Conservation (phyloP, 2,329 filamentous ascomycete genomes). For the Sarocladiaceae sp. region DNA sequence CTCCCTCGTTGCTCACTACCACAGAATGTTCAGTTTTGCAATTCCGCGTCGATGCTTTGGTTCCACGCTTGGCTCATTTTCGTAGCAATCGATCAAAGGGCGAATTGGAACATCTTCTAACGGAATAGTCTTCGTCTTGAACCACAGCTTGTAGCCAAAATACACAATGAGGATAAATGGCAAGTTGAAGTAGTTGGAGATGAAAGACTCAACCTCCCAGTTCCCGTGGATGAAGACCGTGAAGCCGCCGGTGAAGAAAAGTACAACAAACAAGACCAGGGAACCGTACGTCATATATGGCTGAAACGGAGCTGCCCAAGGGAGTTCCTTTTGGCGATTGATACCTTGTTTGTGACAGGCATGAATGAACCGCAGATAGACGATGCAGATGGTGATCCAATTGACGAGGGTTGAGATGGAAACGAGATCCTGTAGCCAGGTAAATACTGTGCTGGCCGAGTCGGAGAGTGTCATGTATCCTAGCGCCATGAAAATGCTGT, state of each 20-base stretch:
- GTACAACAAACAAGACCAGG: neutral
- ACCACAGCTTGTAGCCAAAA: too few relatives aligned
- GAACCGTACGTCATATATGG: neutral
- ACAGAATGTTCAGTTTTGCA: too few relatives aligned
- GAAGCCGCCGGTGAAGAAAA: neutral
- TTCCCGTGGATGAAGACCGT: neutral
- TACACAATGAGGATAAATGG: too few relatives aligned
- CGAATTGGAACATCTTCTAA: too few relatives aligned
- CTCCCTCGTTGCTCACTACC: too few relatives aligned
- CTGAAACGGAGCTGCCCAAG: neutral
- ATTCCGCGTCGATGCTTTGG: too few relatives aligned
- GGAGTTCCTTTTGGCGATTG: neutral
- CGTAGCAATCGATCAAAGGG: too few relatives aligned
- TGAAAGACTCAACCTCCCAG: neutral
- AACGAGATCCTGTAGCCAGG: constrained; percentile 59
- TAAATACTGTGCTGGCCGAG: constrained; percentile 52
- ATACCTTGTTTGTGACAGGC: constrained; percentile 38
- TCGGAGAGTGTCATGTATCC: constrained; percentile 58
- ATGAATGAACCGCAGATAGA: constrained; percentile 45
- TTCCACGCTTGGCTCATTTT: too few relatives aligned
- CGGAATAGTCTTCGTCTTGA: too few relatives aligned
- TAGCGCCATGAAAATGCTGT: constrained; percentile 49
- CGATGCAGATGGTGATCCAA: constrained; percentile 45
- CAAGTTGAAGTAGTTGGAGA: neutral
- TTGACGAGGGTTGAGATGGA: constrained; percentile 47